phyloP scores from a whole-genome alignment of 1,139 yeast species.

The Yamadazyma diospyri region DNA sequence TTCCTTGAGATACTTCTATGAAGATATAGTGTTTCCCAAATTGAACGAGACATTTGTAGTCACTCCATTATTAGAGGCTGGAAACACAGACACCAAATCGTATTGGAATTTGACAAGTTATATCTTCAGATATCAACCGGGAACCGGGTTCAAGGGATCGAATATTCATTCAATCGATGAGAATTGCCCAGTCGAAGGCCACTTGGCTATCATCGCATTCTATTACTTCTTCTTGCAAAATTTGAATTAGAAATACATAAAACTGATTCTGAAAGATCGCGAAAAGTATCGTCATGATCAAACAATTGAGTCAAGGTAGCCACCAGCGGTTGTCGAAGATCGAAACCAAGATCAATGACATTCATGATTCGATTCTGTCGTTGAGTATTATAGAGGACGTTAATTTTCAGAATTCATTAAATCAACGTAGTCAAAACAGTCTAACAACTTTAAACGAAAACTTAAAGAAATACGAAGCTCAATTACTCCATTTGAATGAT shows the following conservation, averaged over 20 bases:
- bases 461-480: conserved; percentile 14
- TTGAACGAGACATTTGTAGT: conserved; percentile 24
- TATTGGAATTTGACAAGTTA: conserved; percentile 40
- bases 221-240: conserved; percentile 39
- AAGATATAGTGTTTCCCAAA: conserved; percentile 37
- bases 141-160: conserved; percentile 11
- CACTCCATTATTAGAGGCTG: conserved; percentile 34
- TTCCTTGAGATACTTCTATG: conserved; percentile 53
- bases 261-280: conserved; percentile 1
- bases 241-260: conserved; percentile 16
- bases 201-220: conserved; percentile 26
- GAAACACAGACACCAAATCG: conserved; percentile 40
- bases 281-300: conserved; percentile 7
- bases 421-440: conserved; percentile 5
- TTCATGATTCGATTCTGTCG: conserved; percentile 13
- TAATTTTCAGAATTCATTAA: conserved; percentile 6
- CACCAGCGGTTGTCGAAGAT: conserved; percentile 3
- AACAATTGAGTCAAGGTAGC: conserved; percentile 7
- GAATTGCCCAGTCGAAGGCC: conserved; percentile 24
- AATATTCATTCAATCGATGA: conserved; percentile 36
- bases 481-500: conserved; percentile 18
- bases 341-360: conserved; percentile 5
- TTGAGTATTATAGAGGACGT: conserved; percentile 18
- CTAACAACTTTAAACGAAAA: conserved; percentile 21
- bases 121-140: conserved; percentile 37